phyloP scores from a whole-genome alignment of 2,329 filamentous ascomycete genomes.

The Orbilia javanica region DNA sequence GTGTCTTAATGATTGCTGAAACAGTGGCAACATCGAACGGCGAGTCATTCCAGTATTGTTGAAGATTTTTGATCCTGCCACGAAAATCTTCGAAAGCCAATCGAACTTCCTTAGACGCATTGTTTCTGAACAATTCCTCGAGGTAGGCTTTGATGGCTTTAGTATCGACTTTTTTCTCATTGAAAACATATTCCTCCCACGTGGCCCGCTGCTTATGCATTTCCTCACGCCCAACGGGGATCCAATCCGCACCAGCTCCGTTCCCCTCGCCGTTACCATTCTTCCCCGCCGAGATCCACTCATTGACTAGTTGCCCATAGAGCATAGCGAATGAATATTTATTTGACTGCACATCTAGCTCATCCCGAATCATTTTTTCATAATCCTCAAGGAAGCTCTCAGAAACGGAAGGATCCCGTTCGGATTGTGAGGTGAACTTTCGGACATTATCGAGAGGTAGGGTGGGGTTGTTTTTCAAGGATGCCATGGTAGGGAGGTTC shows the following conservation, averaged over 20 bases:
- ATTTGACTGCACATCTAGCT: conserved; percentile 69
- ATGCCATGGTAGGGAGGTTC: conserved; percentile 63
- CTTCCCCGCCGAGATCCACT: conserved; percentile 67
- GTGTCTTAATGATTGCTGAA: conserved; percentile 67
- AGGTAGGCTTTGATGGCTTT: conserved; percentile 69
- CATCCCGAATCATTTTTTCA: conserved; percentile 68
- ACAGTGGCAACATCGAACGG: conserved; percentile 67
- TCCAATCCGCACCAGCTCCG: conserved; percentile 56
- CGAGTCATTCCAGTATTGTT: conserved; percentile 10
- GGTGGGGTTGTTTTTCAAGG: conserved; percentile 60
- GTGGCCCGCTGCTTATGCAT: conserved; percentile 70
- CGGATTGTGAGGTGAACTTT: conserved; percentile 70
- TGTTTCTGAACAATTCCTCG: conserved; percentile 67
- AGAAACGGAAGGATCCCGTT: conserved; percentile 70
- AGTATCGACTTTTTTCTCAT: conserved; percentile 67
- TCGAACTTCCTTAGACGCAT: conserved; percentile 64
- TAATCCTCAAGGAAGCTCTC: conserved; percentile 67
- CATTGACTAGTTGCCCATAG: conserved; percentile 71
- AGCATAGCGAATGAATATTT: conserved; percentile 72
- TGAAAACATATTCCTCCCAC: conserved; percentile 73
- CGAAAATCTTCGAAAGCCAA: conserved; percentile 67
- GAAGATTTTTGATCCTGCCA: conserved; percentile 63
- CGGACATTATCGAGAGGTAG: conserved; percentile 67
- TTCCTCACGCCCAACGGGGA: conserved; percentile 68
- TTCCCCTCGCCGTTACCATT: conserved; percentile 59